phyloP scores from a whole-genome alignment of 495 filamentous ascomycete species.

The Xylaria nigripes region DNA sequence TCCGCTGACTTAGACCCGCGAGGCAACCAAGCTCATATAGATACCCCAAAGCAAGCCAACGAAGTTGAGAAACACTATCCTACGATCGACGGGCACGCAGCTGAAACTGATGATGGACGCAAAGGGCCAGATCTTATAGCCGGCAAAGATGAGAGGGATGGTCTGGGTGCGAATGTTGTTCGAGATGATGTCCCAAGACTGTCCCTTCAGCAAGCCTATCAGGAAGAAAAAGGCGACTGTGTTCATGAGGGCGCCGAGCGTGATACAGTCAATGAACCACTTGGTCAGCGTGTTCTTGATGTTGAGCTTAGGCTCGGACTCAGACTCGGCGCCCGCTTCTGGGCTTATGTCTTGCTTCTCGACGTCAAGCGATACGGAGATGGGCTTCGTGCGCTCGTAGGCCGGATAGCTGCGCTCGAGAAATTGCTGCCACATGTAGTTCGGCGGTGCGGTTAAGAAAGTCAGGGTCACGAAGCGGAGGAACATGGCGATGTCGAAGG shows the following conservation, averaged over 20 bases:
- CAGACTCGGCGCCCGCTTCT: slow-evolving; percentile 6
- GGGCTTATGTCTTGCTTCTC: slow-evolving; percentile 17
- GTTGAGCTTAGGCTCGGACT: slow-evolving; percentile 20
- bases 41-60: slow-evolving; percentile 28
- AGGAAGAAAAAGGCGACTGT: slow-evolving; percentile 28
- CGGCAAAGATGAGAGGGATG: slow-evolving; percentile 26
- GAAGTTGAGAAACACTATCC: slow-evolving; percentile 31
- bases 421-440: slow-evolving; percentile 27
- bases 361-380: slow-evolving; percentile 8
- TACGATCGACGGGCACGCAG: slow-evolving; percentile 26
- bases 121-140: slow-evolving; percentile 31
- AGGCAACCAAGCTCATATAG: slow-evolving; percentile 30
- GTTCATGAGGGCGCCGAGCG: slow-evolving; percentile 27
- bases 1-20: slow-evolving; percentile 20
- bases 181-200: slow-evolving; percentile 13
- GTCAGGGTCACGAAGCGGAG: slow-evolving; percentile 25
- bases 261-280: slow-evolving; percentile 31
- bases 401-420: slow-evolving; percentile 28
- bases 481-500: slow-evolving; percentile 22
- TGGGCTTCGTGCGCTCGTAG: slow-evolving; percentile 16
- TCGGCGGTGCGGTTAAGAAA: slow-evolving; percentile 24
- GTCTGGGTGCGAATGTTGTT: slow-evolving; percentile 23
- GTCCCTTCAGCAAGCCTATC: slow-evolving; percentile 26
- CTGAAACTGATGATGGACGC: slow-evolving; percentile 29
- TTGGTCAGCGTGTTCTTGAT: slow-evolving; percentile 24